phyloP scores from a whole-genome alignment of 2,329 filamentous ascomycete genomes.

The Epichloe gansuensis region DNA sequence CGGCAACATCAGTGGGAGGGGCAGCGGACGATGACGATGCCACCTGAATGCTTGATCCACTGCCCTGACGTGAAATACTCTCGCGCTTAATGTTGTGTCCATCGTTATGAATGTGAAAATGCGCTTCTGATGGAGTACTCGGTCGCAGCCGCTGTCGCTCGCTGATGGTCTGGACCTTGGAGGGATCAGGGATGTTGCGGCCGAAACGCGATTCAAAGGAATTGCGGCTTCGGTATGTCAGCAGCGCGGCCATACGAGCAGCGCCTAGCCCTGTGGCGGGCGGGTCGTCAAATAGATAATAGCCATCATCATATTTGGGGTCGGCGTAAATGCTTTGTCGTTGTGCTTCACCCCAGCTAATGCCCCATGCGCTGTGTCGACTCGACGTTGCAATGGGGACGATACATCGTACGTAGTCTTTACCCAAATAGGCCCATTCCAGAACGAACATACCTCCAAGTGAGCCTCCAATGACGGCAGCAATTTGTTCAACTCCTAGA shows the following conservation, averaged over 20 bases:
- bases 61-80: constrained; percentile 35
- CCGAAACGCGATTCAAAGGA: constrained; percentile 95
- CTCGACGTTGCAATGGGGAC: constrained; percentile 79
- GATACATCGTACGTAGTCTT: constrained; percentile 67
- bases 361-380: constrained; percentile 78
- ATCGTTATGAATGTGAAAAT: constrained; percentile 75
- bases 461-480: constrained; percentile 69
- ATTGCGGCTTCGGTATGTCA: constrained; percentile 93
- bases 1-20: constrained; percentile 14
- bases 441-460: constrained; percentile 87
- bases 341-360: constrained; percentile 83
- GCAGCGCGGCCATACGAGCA: constrained; percentile 88
- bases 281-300: constrained; percentile 79
- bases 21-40: constrained; percentile 4
- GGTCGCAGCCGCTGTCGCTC: constrained; percentile 48
- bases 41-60: constrained; percentile 18
- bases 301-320: constrained; percentile 95
- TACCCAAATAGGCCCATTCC: constrained; percentile 85
- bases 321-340: constrained; percentile 93
- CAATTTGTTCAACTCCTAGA: constrained; percentile 65
- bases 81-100: constrained; percentile 54
- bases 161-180: constrained; percentile 72
- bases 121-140: constrained; percentile 53
- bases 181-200: constrained; percentile 78
- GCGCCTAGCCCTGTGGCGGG: constrained; percentile 80